Base-by-base conservation (phyloP, 768 basidiomycete genomes). In the Obba rivulosa region DNA sequence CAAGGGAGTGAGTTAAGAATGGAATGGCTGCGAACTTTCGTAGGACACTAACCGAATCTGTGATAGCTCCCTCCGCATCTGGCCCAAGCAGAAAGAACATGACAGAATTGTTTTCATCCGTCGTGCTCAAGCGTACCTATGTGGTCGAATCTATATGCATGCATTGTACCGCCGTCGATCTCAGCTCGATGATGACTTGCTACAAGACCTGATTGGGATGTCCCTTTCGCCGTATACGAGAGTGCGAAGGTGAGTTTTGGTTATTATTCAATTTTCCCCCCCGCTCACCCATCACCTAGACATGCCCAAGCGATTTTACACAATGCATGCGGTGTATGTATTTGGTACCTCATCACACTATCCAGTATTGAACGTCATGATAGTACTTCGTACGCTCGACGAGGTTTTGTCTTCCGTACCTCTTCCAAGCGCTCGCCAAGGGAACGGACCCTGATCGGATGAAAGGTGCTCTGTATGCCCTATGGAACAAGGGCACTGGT, bases 391-490 rank as follows among this genome's bases (percentile, higher is more conserved):
- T 87, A 34, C 78, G 85, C 48, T 86, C 87, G 5, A 87, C 84
- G 23, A 75, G 80, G 58, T 77, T 78, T 52, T 72, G 77, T 38
- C 70, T 87, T 23, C 82, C 85, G 4, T 64, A 68, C 18, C 65
- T 87, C 40, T 81, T 83, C 57, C 71, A 75, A 50, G 80, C 84
- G 4, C 66, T 90, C 42, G 66, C 66, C 47, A 85, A 81, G 58
- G 92, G 87, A 5, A 83, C 78, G 49, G 91, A 94, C 60, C 87
- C 92, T 9, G 93, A 98, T 65, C 77, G 86, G 21, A 94, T 96
- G 83, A 98, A 98, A 69, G 95, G 95, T 8, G 92, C 91, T 16
- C 70, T 95, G 35, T 93, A 92, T 62, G 73, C 88, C 17, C 66
- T 90, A 9, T 81, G 81, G 69, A 82, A 84, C 57, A 87, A 85